phyloP scores from a whole-genome alignment of 805 yeast genomes.

The Yarrowia divulgata region DNA sequence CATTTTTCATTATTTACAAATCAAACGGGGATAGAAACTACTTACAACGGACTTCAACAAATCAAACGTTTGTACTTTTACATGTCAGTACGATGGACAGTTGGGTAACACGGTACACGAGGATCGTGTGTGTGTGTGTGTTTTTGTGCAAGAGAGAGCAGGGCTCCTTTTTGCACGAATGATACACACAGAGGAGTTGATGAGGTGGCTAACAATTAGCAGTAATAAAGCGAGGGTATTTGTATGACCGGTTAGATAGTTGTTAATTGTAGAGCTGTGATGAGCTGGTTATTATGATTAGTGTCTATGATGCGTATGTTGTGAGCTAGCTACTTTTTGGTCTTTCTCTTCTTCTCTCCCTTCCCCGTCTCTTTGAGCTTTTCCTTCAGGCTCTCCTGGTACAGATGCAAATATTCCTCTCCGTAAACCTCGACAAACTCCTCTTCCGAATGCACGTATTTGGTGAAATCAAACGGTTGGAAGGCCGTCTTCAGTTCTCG shows the following conservation, averaged over 20 bases:
- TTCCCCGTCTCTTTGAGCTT: slow-evolving; percentile 32
- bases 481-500: slow-evolving; percentile 57
- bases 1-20: slow-evolving; percentile 1
- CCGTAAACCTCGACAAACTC: slow-evolving; percentile 65
- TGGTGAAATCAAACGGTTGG: slow-evolving; percentile 63
- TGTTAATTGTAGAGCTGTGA: too few species aligned
- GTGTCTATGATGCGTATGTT: background rate
- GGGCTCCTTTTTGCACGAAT: background rate
- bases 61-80: slow-evolving; percentile 2
- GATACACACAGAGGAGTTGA: background rate
- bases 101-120: background rate
- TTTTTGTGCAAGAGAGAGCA: background rate
- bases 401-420: slow-evolving; percentile 47
- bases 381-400: slow-evolving; percentile 39
- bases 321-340: slow-evolving; percentile 1
- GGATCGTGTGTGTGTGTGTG: too few species aligned
- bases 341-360: slow-evolving; percentile 36
- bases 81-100: slow-evolving; percentile 12
- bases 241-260: background rate
- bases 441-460: slow-evolving; percentile 57
- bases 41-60: background rate
- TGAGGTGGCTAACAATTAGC: background rate
- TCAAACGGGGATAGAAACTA: background rate
- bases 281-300: background rate
- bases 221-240: slow-evolving; percentile 19